Evolutionary conservation across 192 early-diverging fungal genomes (phyloP).

Genomic region (Rhizophagus clarus): DNA sequence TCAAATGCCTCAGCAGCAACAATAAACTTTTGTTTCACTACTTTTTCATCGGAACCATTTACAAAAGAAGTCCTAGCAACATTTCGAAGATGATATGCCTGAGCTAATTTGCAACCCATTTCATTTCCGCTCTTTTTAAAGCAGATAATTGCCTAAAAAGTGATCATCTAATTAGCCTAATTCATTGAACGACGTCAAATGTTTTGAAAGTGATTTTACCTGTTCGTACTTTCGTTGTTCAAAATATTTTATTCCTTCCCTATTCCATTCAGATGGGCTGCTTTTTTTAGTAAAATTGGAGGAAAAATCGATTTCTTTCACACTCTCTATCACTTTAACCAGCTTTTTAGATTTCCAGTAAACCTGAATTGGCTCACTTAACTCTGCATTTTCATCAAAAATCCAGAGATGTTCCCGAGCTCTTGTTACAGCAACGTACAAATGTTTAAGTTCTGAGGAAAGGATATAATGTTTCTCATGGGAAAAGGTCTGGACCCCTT

Average conservation of each 20-base stretch:
- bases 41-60: slow-evolving; percentile 8
- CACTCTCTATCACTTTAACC: background rate
- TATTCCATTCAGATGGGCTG: background rate
- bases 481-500: slow-evolving; percentile 14
- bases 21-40: background rate
- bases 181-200: background rate
- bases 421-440: slow-evolving; percentile 32
- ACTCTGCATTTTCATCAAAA: slow-evolving; percentile 19
- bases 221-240: slow-evolving; percentile 1
- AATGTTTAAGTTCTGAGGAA: slow-evolving; percentile 28
- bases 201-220: background rate
- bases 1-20: background rate
- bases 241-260: slow-evolving; percentile 9
- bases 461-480: slow-evolving; percentile 27
- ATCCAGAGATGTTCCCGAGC: slow-evolving; percentile 21
- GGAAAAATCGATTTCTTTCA: background rate
- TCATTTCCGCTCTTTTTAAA: slow-evolving; percentile 16
- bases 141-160: slow-evolving; percentile 23
- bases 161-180: background rate
- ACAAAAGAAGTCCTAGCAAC: background rate
- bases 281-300: background rate
- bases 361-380: background rate
- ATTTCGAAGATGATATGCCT: slow-evolving; percentile 10
- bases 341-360: slow-evolving; percentile 10
- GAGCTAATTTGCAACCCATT: background rate